A percentile compares a stretch with the other conserved stretches of the same genome.
Conservation (phyloP, 2,329 filamentous ascomycete species). For the Penicillium oxalicum region DNA sequence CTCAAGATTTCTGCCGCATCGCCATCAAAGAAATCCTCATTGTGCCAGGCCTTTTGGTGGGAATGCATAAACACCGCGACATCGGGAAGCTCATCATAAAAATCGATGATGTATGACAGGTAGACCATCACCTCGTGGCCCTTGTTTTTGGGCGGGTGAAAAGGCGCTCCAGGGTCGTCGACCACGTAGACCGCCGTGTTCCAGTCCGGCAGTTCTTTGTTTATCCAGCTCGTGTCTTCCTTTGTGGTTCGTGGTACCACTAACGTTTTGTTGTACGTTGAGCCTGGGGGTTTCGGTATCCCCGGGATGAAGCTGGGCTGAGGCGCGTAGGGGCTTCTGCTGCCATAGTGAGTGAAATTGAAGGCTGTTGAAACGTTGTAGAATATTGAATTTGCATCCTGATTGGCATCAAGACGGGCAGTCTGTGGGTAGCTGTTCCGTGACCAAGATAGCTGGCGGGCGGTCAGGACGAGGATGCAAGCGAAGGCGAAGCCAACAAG, state of each 20-base stretch:
- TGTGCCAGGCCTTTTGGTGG: constrained; percentile 54
- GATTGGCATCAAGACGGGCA: constrained; percentile 34
- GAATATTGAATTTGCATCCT: constrained; percentile 12
- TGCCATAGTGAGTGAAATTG: constrained; percentile 14
- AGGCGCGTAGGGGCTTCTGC: constrained; percentile 24
- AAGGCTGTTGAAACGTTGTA: constrained; percentile 7
- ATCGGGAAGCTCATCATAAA: constrained; percentile 55
- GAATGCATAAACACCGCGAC: constrained; percentile 57
- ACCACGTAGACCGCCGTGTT: constrained; percentile 47
- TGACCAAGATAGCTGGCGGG: constrained; percentile 27
- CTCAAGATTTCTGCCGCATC: constrained; percentile 48
- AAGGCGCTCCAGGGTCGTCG: constrained; percentile 45
- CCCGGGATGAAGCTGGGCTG: constrained; percentile 31
- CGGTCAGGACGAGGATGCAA: constrained; percentile 24
- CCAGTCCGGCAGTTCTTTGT: constrained; percentile 46
- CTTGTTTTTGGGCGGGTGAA: constrained; percentile 53
- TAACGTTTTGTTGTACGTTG: constrained; percentile 49
- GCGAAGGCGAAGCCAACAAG: constrained; percentile 31
- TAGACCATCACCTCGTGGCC: constrained; percentile 60
- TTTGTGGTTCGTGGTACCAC: constrained; percentile 49
- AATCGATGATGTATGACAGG: constrained; percentile 57
- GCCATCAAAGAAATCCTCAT: constrained; percentile 48
- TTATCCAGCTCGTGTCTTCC: constrained; percentile 53
- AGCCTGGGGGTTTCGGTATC: constrained; percentile 39
- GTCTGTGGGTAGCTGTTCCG: constrained; percentile 33